Evolutionary conservation across 2,329 filamentous ascomycete species (phyloP).

Genomic region (Diaporthe humulicola): DNA sequence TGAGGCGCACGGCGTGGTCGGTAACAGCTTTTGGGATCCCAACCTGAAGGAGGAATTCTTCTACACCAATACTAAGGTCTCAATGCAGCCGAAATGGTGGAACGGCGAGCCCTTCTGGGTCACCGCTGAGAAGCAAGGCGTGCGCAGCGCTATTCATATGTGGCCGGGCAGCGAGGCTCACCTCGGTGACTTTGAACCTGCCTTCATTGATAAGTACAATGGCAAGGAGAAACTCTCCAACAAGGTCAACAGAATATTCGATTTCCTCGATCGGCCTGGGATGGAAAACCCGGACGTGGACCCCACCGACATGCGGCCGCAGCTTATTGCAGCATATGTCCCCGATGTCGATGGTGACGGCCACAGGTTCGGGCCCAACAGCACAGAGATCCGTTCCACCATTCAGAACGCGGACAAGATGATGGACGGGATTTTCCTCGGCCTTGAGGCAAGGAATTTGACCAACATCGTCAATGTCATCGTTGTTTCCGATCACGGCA

Average conservation of each 20-base stretch:
- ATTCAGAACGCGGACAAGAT: slow-evolving; percentile 86
- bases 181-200: slow-evolving; percentile 79
- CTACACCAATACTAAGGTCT: slow-evolving; percentile 82
- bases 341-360: slow-evolving; percentile 91
- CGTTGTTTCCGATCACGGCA: slow-evolving; percentile 97
- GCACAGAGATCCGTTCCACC: slow-evolving; percentile 86
- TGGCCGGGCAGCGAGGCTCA: slow-evolving; percentile 97
- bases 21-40: slow-evolving; percentile 96
- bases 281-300: slow-evolving; percentile 68
- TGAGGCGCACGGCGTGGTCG: slow-evolving; percentile 91
- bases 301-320: slow-evolving; percentile 75
- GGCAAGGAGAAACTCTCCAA: slow-evolving; percentile 78
- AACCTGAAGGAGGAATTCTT: slow-evolving; percentile 83
- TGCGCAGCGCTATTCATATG: slow-evolving; percentile 92
- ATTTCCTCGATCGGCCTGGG: slow-evolving; percentile 87
- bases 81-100: slow-evolving; percentile 94
- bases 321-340: slow-evolving; percentile 94
- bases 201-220: slow-evolving; percentile 88
- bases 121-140: slow-evolving; percentile 86
- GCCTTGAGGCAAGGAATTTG: slow-evolving; percentile 84
- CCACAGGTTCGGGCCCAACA: slow-evolving; percentile 92
- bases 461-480: slow-evolving; percentile 93
- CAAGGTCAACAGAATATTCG: slow-evolving; percentile 85
- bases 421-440: slow-evolving; percentile 81
- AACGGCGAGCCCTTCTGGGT: slow-evolving; percentile 93